phyloP scores from a whole-genome alignment of 306 rosid genomes.

The Trichosanthes cucumerina region DNA sequence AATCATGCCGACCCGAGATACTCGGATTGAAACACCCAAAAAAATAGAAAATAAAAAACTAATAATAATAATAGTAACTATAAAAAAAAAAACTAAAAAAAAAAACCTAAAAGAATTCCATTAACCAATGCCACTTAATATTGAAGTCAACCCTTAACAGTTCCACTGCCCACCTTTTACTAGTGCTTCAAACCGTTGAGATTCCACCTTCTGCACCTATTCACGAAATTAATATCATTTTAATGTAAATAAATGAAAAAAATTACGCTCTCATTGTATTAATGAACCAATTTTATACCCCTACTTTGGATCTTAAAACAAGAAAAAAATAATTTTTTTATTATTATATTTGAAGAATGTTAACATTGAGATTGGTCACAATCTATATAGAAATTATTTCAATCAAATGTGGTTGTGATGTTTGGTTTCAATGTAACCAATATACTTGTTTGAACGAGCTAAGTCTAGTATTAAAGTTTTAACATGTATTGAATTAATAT shows the following conservation, averaged over 20 bases:
- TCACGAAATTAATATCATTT: neutral
- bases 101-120: neutral
- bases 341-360: too few relatives aligned
- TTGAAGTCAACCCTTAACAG: neutral
- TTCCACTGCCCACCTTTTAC: neutral
- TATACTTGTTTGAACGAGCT: too few relatives aligned
- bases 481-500: too few relatives aligned
- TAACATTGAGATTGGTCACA: too few relatives aligned
- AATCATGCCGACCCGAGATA: constrained; percentile 12
- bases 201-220: neutral
- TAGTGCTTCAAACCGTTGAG: neutral
- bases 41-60: neutral
- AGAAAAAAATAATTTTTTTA: too few relatives aligned
- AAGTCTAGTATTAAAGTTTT: too few relatives aligned
- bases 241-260: neutral
- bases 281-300: too few relatives aligned
- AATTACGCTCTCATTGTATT: too few relatives aligned
- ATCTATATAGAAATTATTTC: too few relatives aligned
- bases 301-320: too few relatives aligned
- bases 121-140: neutral
- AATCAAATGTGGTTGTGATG: too few relatives aligned
- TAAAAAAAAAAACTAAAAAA: neutral
- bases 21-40: neutral
- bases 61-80: neutral
- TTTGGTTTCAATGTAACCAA: too few relatives aligned